Percentiles rank a stretch among this genome's conserved stretches.
Evolutionary conservation across 2,329 filamentous ascomycete species (phyloP).

Genomic region (Phyllosticta paracitricarpa): DNA sequence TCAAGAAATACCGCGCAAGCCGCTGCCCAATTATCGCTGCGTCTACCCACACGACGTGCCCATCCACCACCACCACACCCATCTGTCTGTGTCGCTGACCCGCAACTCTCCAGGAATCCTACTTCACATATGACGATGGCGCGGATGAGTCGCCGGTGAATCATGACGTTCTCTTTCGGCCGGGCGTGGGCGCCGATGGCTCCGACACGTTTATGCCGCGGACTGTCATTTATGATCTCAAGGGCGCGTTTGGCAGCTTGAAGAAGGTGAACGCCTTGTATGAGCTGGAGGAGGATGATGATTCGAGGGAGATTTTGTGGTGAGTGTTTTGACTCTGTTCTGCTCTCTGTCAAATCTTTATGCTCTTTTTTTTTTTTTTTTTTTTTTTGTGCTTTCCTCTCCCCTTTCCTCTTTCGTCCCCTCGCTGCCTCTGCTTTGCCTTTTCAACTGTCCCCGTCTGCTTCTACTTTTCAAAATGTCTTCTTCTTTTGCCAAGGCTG

Average conservation of each 20-base stretch:
- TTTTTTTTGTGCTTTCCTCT: background rate
- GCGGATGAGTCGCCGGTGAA: slow-evolving; percentile 53
- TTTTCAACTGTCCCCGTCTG: no score
- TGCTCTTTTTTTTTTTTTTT: background rate
- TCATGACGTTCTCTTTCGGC: slow-evolving; percentile 81
- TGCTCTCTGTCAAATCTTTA: background rate
- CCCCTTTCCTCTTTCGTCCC: no score
- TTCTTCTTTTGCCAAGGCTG: no score
- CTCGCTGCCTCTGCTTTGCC: no score
- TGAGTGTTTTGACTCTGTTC: slow-evolving; percentile 2
- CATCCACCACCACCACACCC: background rate
- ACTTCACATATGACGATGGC: slow-evolving; percentile 76
- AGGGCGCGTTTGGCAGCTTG: slow-evolving; percentile 83
- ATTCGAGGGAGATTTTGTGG: slow-evolving; percentile 21
- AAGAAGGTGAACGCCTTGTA: slow-evolving; percentile 84
- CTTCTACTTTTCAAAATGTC: no score
- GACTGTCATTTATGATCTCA: slow-evolving; percentile 88
- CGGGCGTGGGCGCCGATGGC: slow-evolving; percentile 72
- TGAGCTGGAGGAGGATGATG: slow-evolving; percentile 41
- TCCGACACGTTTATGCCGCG: slow-evolving; percentile 86
- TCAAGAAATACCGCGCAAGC: background rate
- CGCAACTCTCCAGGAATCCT: slow-evolving; percentile 70
- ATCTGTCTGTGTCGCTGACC: background rate
- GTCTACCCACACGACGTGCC: background rate
- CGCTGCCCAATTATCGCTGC: background rate